Evolutionary conservation across 73 alveolate genomes (phyloP), one percentile per base, ranked within the genome.

Genomic region (Paramecium bursaria): DNA sequence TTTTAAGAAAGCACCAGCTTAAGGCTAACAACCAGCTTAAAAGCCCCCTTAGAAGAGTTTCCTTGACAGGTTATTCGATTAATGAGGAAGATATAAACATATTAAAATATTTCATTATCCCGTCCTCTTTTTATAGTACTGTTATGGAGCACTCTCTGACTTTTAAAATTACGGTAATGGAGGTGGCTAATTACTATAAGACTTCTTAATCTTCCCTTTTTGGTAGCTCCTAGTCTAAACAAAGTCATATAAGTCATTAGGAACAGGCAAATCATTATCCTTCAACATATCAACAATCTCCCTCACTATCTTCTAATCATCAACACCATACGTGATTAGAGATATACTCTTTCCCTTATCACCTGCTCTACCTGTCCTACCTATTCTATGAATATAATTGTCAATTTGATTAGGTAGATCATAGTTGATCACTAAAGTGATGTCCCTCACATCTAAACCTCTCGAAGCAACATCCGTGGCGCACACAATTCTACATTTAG

Each of bases 331-430:
- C 25, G 95, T 80, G 54, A 92, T 85, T 39, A 92, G 46, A 21
- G 90, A 46, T 9, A 74, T 85, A 1, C 95, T 87, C 22, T 26
- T 44, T 39, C 97, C 97, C 14, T 73, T 86, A 25, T 93, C 88
- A 13, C 99, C 99, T 0, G 99, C 99, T 77, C 99, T 76, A 0
- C 96, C 99, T 0, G 98, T 95, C 77, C 99, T 94, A 7, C 98
- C 99, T 9, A 95, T 94, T 73, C 99, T 87, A 74, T 95, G 99
- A 22, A 95, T 91, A 88, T 95, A 95, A 73, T 92, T 97, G 86
- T 95, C 96, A 15, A 91, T 92, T 75, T 92, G 94, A 74, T 86
- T 86, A 11, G 99, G 99, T 90, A 95, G 77, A 73, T 95, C 99
- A 85, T 90, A 95, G 87, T 95, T 95, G 67, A 95, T 92, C 15